Base-by-base conservation (phyloP, 1,139 yeast species). In the Geotrichum reessii region DNA sequence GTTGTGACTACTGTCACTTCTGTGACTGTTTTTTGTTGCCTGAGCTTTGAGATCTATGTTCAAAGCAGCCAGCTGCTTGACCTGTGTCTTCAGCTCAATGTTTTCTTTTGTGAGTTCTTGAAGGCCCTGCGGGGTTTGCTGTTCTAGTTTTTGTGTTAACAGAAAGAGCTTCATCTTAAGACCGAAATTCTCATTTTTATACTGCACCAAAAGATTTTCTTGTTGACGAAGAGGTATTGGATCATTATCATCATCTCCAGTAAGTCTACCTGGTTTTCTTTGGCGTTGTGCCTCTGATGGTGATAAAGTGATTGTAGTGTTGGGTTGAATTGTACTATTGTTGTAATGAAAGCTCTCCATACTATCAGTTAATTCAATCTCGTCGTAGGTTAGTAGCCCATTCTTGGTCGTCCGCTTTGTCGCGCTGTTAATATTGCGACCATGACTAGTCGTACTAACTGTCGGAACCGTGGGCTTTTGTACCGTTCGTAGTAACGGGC, bases 151-250 rank as follows among this genome's bases (percentile, higher is more conserved):
- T 25, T 57, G 58, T 44, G 58, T 61, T 52, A 64, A 59, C 57
- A 62, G 53, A 50, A 58, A 63, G 27, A 66, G 61, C 64, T 84
- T 83, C 49, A 86, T 77, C 66, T 82, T 81, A 64, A 87, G 74
- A 63, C 83, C 81, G 66, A 84, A 81, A 64, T 85, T 86, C 58
- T 86, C 91, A 28, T 80, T 77, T 62, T 81, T 78, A 52, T 85
- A 73, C 55, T 74, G 74, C 52, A 81, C 76, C 47, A 81, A 73
- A 51, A 78, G 75, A 22, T 63, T 58, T 51, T 67, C 70, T 52
- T 68, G 71, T 53, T 67, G 67, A 27, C 66, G 65, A 33, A 68
- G 56, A 17, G 71, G 71, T 56, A 67, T 56, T 11, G 50, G 28
- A 17, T 56, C 55, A 11, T 19, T 37, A 22, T 25, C 51, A 14